phyloP scores from a whole-genome alignment of 1,284 basidiomycete genomes.

The Pulchroboletus neoregius region DNA sequence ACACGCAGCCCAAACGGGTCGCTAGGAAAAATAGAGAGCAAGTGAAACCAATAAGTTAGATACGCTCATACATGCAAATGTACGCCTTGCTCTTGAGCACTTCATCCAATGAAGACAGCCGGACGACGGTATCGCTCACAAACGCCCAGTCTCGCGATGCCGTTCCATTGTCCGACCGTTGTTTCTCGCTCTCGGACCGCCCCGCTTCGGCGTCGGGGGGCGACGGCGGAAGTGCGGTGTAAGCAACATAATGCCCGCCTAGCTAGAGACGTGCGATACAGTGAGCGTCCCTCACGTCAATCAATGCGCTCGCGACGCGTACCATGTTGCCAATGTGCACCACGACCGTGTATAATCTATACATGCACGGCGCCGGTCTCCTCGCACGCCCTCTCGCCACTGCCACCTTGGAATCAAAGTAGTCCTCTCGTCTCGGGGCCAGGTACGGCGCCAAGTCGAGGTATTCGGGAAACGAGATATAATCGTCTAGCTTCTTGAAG shows the following conservation, averaged over 20 bases:
- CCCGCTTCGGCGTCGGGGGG: constrained; percentile 12
- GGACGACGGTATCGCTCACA: constrained; percentile 81
- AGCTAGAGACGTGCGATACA: constrained; percentile 41
- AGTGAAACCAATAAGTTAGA: constrained; percentile 32
- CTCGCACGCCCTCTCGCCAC: constrained; percentile 35
- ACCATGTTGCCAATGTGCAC: constrained; percentile 92
- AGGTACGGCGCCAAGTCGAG: constrained; percentile 85
- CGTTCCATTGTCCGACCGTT: constrained; percentile 10
- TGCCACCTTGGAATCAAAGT: constrained; percentile 36
- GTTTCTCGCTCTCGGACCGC: constrained; percentile 12
- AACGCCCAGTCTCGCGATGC: constrained; percentile 79
- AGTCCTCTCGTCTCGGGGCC: constrained; percentile 76
- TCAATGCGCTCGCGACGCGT: constrained; percentile 22
- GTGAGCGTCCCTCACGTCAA: constrained; percentile 8
- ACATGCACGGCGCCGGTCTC: constrained; percentile 54
- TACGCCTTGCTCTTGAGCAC: constrained; percentile 89
- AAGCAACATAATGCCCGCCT: constrained; percentile 83
- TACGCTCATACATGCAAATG: constrained; percentile 83
- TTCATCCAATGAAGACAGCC: constrained; percentile 78
- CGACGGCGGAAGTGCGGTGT: constrained; percentile 58
- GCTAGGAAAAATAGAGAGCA: neutral
- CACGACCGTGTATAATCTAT: constrained; percentile 78
- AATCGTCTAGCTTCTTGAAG: constrained; percentile 87
- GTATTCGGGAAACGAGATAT: constrained; percentile 81
- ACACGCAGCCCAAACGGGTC: neutral